Evolutionary conservation across 352 stramenopile species (phyloP), one percentile per base, ranked within the genome.

Genomic region (Phytophthora foliorum): DNA sequence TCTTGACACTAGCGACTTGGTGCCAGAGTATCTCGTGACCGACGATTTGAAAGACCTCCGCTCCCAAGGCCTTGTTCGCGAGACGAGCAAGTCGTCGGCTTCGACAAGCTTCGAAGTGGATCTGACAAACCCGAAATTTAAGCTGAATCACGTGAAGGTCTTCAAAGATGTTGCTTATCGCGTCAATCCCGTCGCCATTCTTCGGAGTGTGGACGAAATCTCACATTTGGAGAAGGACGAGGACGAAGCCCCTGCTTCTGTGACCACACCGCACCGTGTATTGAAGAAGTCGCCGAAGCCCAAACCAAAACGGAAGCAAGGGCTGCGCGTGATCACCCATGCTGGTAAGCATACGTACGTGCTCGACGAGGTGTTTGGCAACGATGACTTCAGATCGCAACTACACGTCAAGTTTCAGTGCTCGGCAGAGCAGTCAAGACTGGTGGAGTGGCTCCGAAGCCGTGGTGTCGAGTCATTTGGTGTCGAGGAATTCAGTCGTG

Each of bases 401-500:
- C 10, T 90, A 29, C 75, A 81, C 39, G 74, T 86, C 11, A 75
- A 78, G 53, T 91, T 91, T 31, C 71, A 72, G 16, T 93, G 82
- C 57, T 82, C 74, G 25, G 19, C 50, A 25, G 56, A 80, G 14
- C 82, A 93, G 46, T 60, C 72, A 1, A 75, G 41, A 17, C 31
- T 91, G 56, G 32, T 93, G 8, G 80, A 93, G 34, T 93, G 82
- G 82, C 56, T 91, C 1, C 82, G 81, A 16, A 24, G 21, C 7
- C 53, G 57, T 36, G 65, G 50, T 27, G 34, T 8, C 0, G 57
- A 77, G 13, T 25, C 50, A 0, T 80, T 88, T 53, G 54, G 72
- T n/a, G 6, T 70, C 19, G 59, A 68, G 3, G 73, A 84, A 21
- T 45, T 88, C 19, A 58, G 19, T 57, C 24, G 22, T 19, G 49